phyloP scores from a whole-genome alignment of 2,329 filamentous ascomycete genomes.

The Ilyonectria sp. region DNA sequence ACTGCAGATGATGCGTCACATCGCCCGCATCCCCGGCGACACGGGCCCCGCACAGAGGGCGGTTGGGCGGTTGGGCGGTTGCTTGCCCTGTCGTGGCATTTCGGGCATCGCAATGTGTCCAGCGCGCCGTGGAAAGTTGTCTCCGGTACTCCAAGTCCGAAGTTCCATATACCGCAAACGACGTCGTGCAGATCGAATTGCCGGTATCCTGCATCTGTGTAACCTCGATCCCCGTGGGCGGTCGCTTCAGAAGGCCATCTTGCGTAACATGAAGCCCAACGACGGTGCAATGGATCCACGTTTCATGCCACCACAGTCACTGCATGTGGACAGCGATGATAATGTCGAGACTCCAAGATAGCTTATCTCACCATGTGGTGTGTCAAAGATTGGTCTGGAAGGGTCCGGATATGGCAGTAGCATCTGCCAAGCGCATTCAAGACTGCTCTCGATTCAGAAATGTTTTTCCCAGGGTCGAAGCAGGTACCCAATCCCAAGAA shows the following conservation, averaged over 20 bases:
- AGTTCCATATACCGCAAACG: slow-evolving; percentile 21
- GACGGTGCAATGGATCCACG: slow-evolving; percentile 9
- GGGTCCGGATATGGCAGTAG: background rate
- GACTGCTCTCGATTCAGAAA: background rate
- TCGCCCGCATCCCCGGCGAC: slow-evolving; percentile 14
- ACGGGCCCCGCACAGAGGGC: slow-evolving; percentile 5
- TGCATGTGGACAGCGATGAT: background rate
- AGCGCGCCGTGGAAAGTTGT: background rate
- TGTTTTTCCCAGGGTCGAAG: background rate
- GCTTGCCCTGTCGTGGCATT: background rate
- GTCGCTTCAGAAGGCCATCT: slow-evolving; percentile 19
- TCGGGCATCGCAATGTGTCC: background rate
- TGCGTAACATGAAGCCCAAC: slow-evolving; percentile 13
- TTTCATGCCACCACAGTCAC: slow-evolving; percentile 6
- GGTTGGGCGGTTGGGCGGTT: background rate
- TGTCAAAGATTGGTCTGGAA: background rate
- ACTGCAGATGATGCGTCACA: slow-evolving; percentile 18
- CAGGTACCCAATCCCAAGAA: background rate
- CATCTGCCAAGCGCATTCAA: background rate
- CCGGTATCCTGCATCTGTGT: slow-evolving; percentile 39
- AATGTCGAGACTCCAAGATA: background rate
- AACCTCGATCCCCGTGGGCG: slow-evolving; percentile 23
- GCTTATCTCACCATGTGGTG: background rate
- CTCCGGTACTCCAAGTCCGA: slow-evolving; percentile 1
- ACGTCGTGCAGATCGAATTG: slow-evolving; percentile 37